These are phyloP conservation scores for Suillus brevipes DNA, from an alignment of 768 basidiomycete species.

Conservation along the genomic window DNA sequence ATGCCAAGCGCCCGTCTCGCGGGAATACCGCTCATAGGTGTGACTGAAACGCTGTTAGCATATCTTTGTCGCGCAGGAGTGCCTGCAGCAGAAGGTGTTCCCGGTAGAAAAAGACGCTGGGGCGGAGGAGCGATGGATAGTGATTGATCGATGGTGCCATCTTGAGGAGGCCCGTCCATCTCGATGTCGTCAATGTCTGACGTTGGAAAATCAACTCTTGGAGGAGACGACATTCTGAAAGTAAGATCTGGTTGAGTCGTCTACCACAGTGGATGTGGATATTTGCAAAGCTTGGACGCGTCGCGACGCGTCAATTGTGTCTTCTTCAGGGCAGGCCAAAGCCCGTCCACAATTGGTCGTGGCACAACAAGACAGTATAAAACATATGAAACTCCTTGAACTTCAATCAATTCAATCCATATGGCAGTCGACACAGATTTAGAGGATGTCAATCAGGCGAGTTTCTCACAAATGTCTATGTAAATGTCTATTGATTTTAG, in stretches of 20 bases:
- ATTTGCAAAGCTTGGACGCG: slow-evolving; percentile 36
- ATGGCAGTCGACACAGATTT: slow-evolving; percentile 20
- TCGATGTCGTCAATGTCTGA: slow-evolving; percentile 56
- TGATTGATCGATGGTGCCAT: slow-evolving; percentile 29
- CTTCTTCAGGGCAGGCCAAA: slow-evolving; percentile 47
- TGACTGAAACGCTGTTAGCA: slow-evolving; percentile 39
- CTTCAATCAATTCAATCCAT: neutral
- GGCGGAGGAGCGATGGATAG: slow-evolving; percentile 42
- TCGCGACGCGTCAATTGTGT: slow-evolving; percentile 53
- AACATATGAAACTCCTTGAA: neutral
- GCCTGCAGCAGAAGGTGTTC: slow-evolving; percentile 52
- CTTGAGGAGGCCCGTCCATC: slow-evolving; percentile 42
- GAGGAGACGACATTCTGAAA: slow-evolving; percentile 60
- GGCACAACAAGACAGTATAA: neutral
- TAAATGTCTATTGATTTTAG: slow-evolving; percentile 11
- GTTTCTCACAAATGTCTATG: slow-evolving; percentile 4
- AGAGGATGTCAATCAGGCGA: slow-evolving; percentile 29
- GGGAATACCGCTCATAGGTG: slow-evolving; percentile 44
- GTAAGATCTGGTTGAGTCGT: neutral
- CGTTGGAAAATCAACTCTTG: slow-evolving; percentile 62
- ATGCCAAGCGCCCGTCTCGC: slow-evolving; percentile 57
- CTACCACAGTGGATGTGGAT: slow-evolving; percentile 7
- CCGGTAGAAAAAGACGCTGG: slow-evolving; percentile 54
- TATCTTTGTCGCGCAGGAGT: slow-evolving; percentile 46
- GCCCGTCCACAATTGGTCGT: slow-evolving; percentile 15